Evolutionary conservation across 441 rosid species (phyloP), one percentile per base, ranked within the genome.

Genomic region (Populus hybrid): DNA sequence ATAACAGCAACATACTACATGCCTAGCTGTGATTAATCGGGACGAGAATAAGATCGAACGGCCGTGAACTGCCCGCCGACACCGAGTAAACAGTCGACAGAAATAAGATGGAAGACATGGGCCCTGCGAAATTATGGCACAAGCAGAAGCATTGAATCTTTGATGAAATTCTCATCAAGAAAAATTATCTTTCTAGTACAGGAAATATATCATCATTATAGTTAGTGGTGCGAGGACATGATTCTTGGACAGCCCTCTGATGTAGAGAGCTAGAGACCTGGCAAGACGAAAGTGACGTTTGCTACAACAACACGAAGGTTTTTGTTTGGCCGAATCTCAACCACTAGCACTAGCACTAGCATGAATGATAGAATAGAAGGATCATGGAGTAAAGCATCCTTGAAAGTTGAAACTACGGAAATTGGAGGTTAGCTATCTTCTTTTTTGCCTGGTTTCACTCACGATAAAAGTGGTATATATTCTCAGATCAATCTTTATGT

Each of bases 161-260:
- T 6, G 2, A 53, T n/a, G 23, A 69, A 35, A 19, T 69, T 19
- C 9, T 35, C 36, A 3, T 35, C 23, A 35, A 18, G 3, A 21
- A 21, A 70, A 6, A 40, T 23, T 23, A 2, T 40, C 18, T 5
- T 0, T 1, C 8, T 38, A 16, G 38, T 16, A 14, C 28, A 78
- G 9, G 75, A 36, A 61, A 34, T 32, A 34, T 32, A 72, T 34
- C 73, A 78, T 83, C 38, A 79, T 81, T 83, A 19, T 73, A 64
- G 5, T 53, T 69, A 64, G 86, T 76, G 82, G 78, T 30, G 77
- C 16, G 53, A 70, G 40, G 85, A 75, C 79, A 83, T 73, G 57
- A 80, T 77, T 77, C 83, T 77, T n/a, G 35, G 53, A 9, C 59
- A 70, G 2, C 73, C 53, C 21, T 34, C n/a, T 61, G 63, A 35